Conservation (phyloP, 306 rosid species). For the Dryas drummondii region DNA sequence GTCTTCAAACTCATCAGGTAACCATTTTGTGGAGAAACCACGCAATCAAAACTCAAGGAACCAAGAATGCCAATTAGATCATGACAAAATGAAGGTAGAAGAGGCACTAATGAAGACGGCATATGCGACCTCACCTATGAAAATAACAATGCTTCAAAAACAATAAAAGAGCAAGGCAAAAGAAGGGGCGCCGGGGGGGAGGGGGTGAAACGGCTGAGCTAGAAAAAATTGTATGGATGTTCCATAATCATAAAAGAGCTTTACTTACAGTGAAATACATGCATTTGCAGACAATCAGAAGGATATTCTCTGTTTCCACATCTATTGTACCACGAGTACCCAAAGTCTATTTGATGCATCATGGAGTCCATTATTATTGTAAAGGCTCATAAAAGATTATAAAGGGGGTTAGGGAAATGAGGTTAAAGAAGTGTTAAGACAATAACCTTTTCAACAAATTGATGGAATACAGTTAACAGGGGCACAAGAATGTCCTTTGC, state of each 20-base stretch:
- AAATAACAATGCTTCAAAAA: constrained; percentile 28
- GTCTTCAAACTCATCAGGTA: constrained; percentile 61
- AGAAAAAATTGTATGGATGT: neutral
- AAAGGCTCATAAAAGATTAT: constrained; percentile 5
- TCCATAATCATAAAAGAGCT: constrained; percentile 16
- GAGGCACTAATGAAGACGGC: constrained; percentile 71
- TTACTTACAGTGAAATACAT: constrained; percentile 74
- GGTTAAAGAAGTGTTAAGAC: constrained; percentile 5
- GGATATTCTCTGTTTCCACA: constrained; percentile 53
- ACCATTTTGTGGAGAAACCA: constrained; percentile 40
- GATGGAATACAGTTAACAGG: constrained; percentile 63
- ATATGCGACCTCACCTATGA: constrained; percentile 76
- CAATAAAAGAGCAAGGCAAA: neutral
- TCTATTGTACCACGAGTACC: constrained; percentile 34
- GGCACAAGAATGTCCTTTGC: constrained; percentile 67
- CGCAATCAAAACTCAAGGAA: constrained; percentile 53
- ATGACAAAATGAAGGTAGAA: constrained; percentile 53
- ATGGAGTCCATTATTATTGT: constrained; percentile 32
- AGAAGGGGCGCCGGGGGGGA: too few relatives aligned
- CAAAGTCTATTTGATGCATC: constrained; percentile 50
- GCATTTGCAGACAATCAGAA: constrained; percentile 79
- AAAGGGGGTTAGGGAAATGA: neutral
- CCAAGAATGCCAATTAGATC: constrained; percentile 66
- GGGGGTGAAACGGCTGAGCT: neutral
- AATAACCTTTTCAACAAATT: constrained; percentile 56